Evolutionary conservation across 1,139 yeast genomes (phyloP), one percentile per base, ranked within the genome.

Genomic region (Yamadazyma jaroonii): DNA sequence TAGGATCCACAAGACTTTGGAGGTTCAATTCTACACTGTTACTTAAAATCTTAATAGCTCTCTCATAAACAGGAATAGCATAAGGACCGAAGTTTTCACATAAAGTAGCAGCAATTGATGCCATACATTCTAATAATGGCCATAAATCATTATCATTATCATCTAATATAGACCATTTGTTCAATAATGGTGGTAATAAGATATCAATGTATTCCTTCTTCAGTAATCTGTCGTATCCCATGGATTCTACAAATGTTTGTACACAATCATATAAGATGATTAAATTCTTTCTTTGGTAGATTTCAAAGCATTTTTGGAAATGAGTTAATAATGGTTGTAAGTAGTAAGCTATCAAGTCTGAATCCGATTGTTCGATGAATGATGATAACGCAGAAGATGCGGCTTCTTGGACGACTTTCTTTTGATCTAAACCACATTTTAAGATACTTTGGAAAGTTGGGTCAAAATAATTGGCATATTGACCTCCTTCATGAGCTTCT

Each of bases 341-440:
- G 41, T 65, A 68, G 32, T 49, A 54, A 42, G 73, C 83, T 43
- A 86, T 69, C 41, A 84, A 71, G 2, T 82, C 79, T 2, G 77
- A 54, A 41, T 87, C 89, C 14, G 94, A 74, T 43, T 75, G 80
- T 55, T 90, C 97, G 34, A 90, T 79, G 44, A 89, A 84, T 36
- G 82, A 81, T 1, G 96, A 83, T 36, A 92, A 74, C 8, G 96
- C 87, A 31, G 90, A 79, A 52, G 96, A 87, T 2, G 96, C 97
- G 36, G 96, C 84, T 54, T 89, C 95, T 63, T 92, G 98, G 11
- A 92, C 98, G 44, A 85, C 87, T 56, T 90, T 90, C 64, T 88
- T 88, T 40, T 70, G 72, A 59, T 92, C 97, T 48, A 88, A 66
- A 25, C 87, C 81, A 59, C 94, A 84, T 36, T 62, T 66, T 53